Evolutionary conservation across 345 rosid species (phyloP).

Genomic region (Citrus mangshanensis): DNA sequence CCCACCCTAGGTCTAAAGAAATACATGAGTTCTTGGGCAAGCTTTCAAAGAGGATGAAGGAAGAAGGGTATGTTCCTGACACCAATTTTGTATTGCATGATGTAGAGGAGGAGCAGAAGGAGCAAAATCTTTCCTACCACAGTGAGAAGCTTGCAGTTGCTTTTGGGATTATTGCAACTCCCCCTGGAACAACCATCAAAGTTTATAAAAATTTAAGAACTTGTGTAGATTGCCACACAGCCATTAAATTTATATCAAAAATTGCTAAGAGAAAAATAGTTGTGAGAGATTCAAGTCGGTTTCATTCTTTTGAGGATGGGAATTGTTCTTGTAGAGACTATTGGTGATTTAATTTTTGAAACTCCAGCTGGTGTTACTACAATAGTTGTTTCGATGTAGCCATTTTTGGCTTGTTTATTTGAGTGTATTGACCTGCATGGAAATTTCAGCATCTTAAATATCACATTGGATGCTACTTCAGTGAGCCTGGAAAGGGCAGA

Average conservation of each 20-base stretch:
- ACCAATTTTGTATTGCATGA: conserved; percentile 77
- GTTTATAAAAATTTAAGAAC: conserved; percentile 85
- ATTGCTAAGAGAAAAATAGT: conserved; percentile 63
- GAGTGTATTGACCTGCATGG: background rate
- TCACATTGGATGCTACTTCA: background rate
- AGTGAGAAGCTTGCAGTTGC: conserved; percentile 96
- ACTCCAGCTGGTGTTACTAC: background rate
- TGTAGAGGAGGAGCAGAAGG: conserved; percentile 90
- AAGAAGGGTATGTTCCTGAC: conserved; percentile 80
- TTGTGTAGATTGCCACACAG: conserved; percentile 87
- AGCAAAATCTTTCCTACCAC: conserved; percentile 75
- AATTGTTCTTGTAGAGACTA: conserved; percentile 79
- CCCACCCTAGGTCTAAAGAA: conserved; percentile 60
- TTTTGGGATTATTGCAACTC: conserved; percentile 68
- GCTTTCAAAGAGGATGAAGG: conserved; percentile 64
- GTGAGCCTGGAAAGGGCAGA: background rate
- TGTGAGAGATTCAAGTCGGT: conserved; percentile 74
- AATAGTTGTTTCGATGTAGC: background rate
- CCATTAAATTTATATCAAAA: conserved; percentile 81
- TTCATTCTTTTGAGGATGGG: conserved; percentile 84
- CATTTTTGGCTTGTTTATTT: background rate
- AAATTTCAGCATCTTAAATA: background rate
- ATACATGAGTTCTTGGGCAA: conserved; percentile 53
- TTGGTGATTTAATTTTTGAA: conserved; percentile 49
- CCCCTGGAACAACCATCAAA: conserved; percentile 59